Evolutionary conservation across 2,329 filamentous ascomycete species (phyloP), one percentile per base, ranked within the genome.

Genomic region (Mollisiaceae sp.): DNA sequence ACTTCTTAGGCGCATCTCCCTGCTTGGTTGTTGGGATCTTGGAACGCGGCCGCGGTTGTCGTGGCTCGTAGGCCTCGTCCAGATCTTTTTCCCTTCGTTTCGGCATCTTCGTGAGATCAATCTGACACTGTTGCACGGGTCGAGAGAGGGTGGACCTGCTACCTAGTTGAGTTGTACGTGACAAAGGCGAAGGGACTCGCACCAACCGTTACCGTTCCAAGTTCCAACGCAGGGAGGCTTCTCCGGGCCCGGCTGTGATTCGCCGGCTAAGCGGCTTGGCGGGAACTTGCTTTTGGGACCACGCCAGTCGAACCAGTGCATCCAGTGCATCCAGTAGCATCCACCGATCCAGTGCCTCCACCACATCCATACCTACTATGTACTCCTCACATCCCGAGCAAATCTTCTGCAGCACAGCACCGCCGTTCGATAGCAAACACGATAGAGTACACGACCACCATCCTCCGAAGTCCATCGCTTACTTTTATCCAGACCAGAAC

Each of bases 61-160:
- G 69, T 36, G 70, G 70, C 57, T 69, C 65, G 18, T 69, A 50
- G 18, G 20, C 62, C n/a, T 54, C 61, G 18, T 47, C 70, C 32
- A 69, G 14, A 12, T 74, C 66, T 59, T 69, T 69, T 45, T 68
- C 69, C 63, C 75, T 75, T 60, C 74, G 63, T 68, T 75, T 75
- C 12, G 65, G 66, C 74, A 75, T 74, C 8, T 24, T 63, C 57
- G 27, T 14, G 35, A 27, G 50, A 35, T 55, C 24, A 27, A 52
- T 20, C 55, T 58, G 50, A 54, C 50, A 32, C 50, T 4, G 11
- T n/a, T n/a, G n/a, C n/a, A n/a, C n/a, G n/a, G n/a, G 14, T 54
- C 11, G 8, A 9, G 20, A 35, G 50, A 35, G 14, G 6, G 22
- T 27, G 50, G 50, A 54, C 22, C 15, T 20, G 50, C 32, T 18